Conservation (phyloP, 1,284 basidiomycete genomes). For the Polyporus tsugae region DNA sequence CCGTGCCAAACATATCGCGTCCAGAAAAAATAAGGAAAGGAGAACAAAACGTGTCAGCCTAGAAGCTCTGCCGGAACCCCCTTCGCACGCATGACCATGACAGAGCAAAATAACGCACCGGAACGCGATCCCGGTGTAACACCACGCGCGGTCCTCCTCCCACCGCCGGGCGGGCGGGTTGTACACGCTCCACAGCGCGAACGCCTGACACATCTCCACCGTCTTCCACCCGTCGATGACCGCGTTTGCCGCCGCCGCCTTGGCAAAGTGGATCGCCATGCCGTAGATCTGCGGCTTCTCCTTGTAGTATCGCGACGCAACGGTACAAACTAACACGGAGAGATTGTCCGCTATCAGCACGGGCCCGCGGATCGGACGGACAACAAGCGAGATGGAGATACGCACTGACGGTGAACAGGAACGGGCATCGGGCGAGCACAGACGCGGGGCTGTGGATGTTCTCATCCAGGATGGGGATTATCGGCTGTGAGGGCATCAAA, state of each 20-base stretch:
- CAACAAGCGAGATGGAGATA: constrained; percentile 15
- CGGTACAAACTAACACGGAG: constrained; percentile 44
- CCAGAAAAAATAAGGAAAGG: background rate
- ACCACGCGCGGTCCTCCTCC: constrained; percentile 46
- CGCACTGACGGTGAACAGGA: constrained; percentile 50
- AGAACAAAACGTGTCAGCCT: constrained; percentile 1
- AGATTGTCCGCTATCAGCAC: background rate
- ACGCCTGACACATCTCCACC: constrained; percentile 47
- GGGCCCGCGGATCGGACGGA: background rate
- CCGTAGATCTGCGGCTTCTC: constrained; percentile 46
- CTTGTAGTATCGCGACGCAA: constrained; percentile 47
- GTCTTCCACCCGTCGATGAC: constrained; percentile 47
- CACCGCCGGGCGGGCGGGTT: constrained; percentile 42
- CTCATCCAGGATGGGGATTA: constrained; percentile 47
- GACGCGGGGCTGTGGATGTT: constrained; percentile 47
- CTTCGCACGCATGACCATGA: background rate
- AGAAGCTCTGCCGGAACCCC: background rate
- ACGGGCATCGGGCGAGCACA: constrained; percentile 49
- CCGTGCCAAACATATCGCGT: background rate
- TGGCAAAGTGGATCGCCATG: constrained; percentile 48
- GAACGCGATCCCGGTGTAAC: constrained; percentile 45
- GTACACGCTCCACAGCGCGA: constrained; percentile 44
- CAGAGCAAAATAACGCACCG: constrained; percentile 28
- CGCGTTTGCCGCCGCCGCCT: constrained; percentile 44
- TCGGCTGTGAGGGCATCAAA: constrained; percentile 35